A percentile compares a stretch with the other conserved stretches of the same genome.
phyloP scores from a whole-genome alignment of 148 eudicot genomes.

The Arbutus unedo region DNA sequence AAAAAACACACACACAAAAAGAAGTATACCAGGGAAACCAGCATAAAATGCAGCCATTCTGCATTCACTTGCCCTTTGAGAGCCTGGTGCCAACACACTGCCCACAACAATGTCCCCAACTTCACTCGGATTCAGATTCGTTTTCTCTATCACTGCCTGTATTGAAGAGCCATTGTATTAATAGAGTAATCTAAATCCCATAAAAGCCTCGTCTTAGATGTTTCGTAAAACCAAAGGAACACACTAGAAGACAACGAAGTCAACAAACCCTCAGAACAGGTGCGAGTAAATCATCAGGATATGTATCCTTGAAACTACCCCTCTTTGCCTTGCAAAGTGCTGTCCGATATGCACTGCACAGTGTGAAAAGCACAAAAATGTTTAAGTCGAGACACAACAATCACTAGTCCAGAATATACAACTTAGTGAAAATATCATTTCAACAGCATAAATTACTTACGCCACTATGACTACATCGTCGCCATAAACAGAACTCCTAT shows the following conservation, averaged over 20 bases:
- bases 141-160: conserved; percentile 89
- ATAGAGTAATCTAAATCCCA: not conserved
- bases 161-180: conserved; percentile 7
- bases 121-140: conserved; percentile 88
- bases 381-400: not conserved
- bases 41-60: conserved; percentile 98
- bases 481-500: conserved; percentile 64
- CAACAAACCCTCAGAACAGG: conserved; percentile 65
- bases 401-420: not conserved
- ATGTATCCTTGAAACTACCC: conserved; percentile 89
- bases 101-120: conserved; percentile 98
- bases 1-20: not conserved
- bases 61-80: conserved; percentile 92
- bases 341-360: conserved; percentile 71
- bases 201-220: not conserved
- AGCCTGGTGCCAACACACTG: conserved; percentile 83
- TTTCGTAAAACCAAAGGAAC: not conserved
- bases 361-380: conserved; percentile 3
- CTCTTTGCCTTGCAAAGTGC: conserved; percentile 86
- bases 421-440: not conserved
- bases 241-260: not conserved
- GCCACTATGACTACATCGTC: conserved; percentile 97
- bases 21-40: conserved; percentile 78
- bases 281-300: conserved; percentile 92
- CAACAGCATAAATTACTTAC: conserved; percentile 44